phyloP scores from a whole-genome alignment of 2,329 filamentous ascomycete genomes.

The Ceratocystis papillata region DNA sequence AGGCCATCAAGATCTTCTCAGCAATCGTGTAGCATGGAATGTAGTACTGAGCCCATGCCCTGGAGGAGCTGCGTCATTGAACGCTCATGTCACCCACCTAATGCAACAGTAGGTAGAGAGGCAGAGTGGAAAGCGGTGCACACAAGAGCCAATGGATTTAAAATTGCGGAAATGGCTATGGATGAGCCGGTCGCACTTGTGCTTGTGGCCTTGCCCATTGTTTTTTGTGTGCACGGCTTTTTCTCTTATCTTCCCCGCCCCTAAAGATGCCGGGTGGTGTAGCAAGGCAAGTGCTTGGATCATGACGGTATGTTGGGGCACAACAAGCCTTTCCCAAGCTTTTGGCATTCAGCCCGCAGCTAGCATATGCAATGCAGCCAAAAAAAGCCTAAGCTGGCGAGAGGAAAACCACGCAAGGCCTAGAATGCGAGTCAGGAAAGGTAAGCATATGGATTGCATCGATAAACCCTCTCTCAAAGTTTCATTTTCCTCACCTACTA shows the following conservation, averaged over 20 bases:
- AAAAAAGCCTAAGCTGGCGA: neutral
- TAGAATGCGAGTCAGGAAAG: neutral
- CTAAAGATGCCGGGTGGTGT: too few species aligned
- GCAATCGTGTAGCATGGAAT: neutral
- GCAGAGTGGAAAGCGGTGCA: neutral
- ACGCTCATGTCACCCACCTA: neutral
- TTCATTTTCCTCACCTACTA: neutral
- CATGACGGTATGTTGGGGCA: neutral
- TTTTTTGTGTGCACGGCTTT: neutral
- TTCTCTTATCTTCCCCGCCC: neutral
- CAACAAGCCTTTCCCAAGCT: neutral
- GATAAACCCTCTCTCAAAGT: too few species aligned
- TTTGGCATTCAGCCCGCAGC: neutral
- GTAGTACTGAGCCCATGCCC: neutral
- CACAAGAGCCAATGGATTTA: neutral
- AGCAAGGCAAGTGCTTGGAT: neutral
- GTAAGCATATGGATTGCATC: neutral
- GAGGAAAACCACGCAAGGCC: neutral
- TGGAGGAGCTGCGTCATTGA: constrained; percentile 4
- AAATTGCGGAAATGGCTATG: too few species aligned
- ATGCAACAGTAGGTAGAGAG: neutral
- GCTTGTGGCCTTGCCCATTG: too few species aligned
- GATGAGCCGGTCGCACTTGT: neutral
- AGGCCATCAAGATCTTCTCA: too few species aligned
- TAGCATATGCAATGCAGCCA: constrained; percentile 3